Conservation (phyloP, 805 yeast genomes). For the Wickerhamiella dianesei region DNA sequence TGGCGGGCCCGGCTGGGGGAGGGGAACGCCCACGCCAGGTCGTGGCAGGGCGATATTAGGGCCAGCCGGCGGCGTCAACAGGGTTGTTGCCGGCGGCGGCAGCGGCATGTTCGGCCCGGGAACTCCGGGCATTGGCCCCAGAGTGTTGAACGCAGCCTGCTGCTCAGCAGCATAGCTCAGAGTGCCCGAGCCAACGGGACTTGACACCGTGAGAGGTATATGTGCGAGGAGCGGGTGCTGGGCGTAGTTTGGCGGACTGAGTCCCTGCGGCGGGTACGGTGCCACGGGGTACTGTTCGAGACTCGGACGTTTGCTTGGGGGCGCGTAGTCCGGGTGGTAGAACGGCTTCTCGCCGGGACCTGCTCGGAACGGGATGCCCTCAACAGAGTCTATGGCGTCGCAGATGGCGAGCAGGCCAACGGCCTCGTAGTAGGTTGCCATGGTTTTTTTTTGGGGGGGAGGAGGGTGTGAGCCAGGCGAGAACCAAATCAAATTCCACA, state of each 20-base stretch:
- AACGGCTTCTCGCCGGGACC: background rate
- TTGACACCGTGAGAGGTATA: constrained; percentile 17
- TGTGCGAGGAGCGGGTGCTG: constrained; percentile 18
- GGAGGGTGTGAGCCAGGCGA: constrained; percentile 3
- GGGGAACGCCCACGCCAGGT: background rate
- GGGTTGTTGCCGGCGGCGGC: background rate
- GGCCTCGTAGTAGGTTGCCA: constrained; percentile 25
- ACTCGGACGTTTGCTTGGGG: no score
- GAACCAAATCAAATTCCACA: background rate
- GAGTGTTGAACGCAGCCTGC: constrained; percentile 14
- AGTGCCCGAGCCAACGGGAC: constrained; percentile 11
- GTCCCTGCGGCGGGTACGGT: no score
- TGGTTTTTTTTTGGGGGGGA: constrained; percentile 1
- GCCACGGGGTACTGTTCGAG: no score
- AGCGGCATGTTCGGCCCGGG: background rate
- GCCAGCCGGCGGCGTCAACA: background rate
- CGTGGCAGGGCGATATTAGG: background rate
- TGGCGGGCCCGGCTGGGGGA: background rate
- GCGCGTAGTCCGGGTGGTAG: background rate
- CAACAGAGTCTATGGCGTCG: constrained; percentile 29
- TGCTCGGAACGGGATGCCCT: constrained; percentile 23
- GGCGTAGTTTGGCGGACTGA: constrained; percentile 3
- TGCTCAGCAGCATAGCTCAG: constrained; percentile 17
- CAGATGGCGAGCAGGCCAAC: constrained; percentile 29
- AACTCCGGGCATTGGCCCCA: background rate